Percentiles rank a stretch among this genome's conserved stretches.
phyloP scores from a whole-genome alignment of 2,329 filamentous ascomycete genomes.

The Didymella segeticola region DNA sequence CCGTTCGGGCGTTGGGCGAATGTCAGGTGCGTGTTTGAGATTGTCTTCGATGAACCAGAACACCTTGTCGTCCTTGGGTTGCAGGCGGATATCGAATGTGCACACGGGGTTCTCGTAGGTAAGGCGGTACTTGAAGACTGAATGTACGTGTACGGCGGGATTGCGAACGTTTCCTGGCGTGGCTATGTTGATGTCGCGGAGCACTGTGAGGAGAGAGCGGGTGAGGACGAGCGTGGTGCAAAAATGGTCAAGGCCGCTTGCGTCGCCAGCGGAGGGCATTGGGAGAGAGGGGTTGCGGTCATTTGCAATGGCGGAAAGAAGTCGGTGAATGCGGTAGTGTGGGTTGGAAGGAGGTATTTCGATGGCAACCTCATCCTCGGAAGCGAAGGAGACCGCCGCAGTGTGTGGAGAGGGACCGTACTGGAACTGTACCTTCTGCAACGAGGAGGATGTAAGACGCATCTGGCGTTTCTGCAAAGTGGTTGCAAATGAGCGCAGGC shows the following conservation, averaged over 20 bases:
- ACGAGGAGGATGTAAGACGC: conserved; percentile 66
- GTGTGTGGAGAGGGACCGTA: conserved; percentile 63
- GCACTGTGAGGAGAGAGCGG: conserved; percentile 67
- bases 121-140: conserved; percentile 47
- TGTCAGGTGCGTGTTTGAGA: conserved; percentile 27
- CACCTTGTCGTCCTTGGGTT: conserved; percentile 40
- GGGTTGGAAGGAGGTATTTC: conserved; percentile 69
- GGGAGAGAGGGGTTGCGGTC: conserved; percentile 63
- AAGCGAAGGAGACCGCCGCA: conserved; percentile 65
- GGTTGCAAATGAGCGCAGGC: conserved; percentile 73
- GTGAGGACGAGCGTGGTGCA: conserved; percentile 65
- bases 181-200: conserved; percentile 65
- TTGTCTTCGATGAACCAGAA: conserved; percentile 50
- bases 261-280: conserved; percentile 59
- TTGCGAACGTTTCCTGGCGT: conserved; percentile 44
- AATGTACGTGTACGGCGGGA: conserved; percentile 45
- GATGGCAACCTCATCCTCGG: conserved; percentile 59
- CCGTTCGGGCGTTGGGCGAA: conserved; percentile 35
- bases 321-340: conserved; percentile 68
- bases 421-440: conserved; percentile 67
- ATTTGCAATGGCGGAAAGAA: conserved; percentile 66
- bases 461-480: conserved; percentile 65
- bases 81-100: conserved; percentile 48
- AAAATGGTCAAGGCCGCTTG: conserved; percentile 59
- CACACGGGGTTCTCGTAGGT: conserved; percentile 50